A percentile compares a stretch with the other conserved stretches of the same genome.
Conservation (phyloP, 2,329 filamentous ascomycete genomes). For the Venturia effusa region DNA sequence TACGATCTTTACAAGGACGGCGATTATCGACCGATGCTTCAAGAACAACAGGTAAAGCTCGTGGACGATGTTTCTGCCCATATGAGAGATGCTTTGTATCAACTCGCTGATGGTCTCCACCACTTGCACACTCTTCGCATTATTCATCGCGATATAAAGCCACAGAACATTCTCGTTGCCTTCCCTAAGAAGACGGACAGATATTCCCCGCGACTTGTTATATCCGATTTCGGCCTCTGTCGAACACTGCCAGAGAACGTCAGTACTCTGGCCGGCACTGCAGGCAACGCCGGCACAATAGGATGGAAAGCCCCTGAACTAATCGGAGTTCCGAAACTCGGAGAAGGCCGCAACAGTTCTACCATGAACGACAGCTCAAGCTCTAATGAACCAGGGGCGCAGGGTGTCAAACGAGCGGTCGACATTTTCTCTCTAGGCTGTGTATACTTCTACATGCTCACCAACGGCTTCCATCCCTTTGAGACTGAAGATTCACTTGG, state of each 20-base stretch:
- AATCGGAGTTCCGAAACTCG: slow-evolving; percentile 48
- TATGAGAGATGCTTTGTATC: slow-evolving; percentile 68
- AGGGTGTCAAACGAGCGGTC: slow-evolving; percentile 84
- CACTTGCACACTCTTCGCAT: slow-evolving; percentile 88
- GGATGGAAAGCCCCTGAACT: slow-evolving; percentile 96
- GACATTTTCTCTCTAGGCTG: slow-evolving; percentile 96
- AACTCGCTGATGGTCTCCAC: slow-evolving; percentile 79
- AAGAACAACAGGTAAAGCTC: slow-evolving; percentile 54
- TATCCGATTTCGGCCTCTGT: slow-evolving; percentile 94
- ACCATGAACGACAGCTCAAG: slow-evolving; percentile 33
- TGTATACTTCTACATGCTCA: slow-evolving; percentile 98
- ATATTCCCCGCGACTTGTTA: slow-evolving; percentile 69
- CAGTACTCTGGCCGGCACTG: slow-evolving; percentile 89
- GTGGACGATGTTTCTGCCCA: slow-evolving; percentile 65
- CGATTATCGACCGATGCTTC: slow-evolving; percentile 23
- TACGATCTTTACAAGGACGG: slow-evolving; percentile 77
- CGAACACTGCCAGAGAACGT: slow-evolving; percentile 94
- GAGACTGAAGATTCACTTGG: slow-evolving; percentile 69
- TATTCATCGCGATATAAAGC: slow-evolving; percentile 93
- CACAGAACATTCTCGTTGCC: slow-evolving; percentile 88
- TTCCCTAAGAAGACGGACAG: slow-evolving; percentile 57
- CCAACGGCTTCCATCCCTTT: slow-evolving; percentile 83
- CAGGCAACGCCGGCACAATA: slow-evolving; percentile 84
- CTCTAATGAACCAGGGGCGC: slow-evolving; percentile 31
- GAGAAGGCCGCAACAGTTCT: slow-evolving; percentile 26